Percentiles rank a stretch among this genome's conserved stretches.
Conservation (phyloP, 179 eudicot species). For the Drosera spatulata region DNA sequence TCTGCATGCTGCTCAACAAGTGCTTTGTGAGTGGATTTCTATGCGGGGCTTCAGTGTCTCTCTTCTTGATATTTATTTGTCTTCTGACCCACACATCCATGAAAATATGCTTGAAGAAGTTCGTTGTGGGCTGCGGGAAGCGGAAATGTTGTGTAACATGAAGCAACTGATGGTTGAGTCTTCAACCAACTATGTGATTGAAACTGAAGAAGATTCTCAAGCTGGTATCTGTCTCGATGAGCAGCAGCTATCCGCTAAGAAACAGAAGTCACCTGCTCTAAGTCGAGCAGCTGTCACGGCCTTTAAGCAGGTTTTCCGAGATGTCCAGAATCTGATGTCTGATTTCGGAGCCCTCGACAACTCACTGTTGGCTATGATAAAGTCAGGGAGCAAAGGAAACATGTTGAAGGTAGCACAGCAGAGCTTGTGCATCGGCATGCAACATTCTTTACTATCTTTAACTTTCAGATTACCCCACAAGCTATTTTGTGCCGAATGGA, state of each 20-base stretch:
- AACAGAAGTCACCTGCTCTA: conserved; percentile 61
- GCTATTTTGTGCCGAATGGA: conserved; percentile 76
- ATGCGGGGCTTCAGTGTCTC: conserved; percentile 82
- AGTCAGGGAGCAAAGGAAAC: conserved; percentile 89
- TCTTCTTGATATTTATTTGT: conserved; percentile 65
- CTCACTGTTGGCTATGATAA: conserved; percentile 67
- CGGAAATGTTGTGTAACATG: conserved; percentile 40
- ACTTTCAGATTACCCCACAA: conserved; percentile 58
- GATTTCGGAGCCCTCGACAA: conserved; percentile 39
- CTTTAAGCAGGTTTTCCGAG: conserved; percentile 53
- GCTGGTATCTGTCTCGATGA: conserved; percentile 16
- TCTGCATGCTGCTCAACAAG: conserved; percentile 61
- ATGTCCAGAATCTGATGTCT: conserved; percentile 59
- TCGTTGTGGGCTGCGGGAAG: conserved; percentile 61
- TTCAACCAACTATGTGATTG: conserved; percentile 34
- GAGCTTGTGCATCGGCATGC: conserved; percentile 83
- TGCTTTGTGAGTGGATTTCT: conserved; percentile 77
- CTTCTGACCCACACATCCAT: conserved; percentile 38
- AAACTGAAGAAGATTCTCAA: conserved; percentile 23
- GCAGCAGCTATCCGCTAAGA: conserved; percentile 32
- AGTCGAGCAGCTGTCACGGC: conserved; percentile 59
- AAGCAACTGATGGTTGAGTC: conserved; percentile 55
- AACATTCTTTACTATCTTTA: conserved; percentile 60
- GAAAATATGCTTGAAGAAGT: conserved; percentile 67
- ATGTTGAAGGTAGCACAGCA: conserved; percentile 68